Evolutionary conservation across 2,329 filamentous ascomycete genomes (phyloP).

Genomic region (Xylaria sp.): DNA sequence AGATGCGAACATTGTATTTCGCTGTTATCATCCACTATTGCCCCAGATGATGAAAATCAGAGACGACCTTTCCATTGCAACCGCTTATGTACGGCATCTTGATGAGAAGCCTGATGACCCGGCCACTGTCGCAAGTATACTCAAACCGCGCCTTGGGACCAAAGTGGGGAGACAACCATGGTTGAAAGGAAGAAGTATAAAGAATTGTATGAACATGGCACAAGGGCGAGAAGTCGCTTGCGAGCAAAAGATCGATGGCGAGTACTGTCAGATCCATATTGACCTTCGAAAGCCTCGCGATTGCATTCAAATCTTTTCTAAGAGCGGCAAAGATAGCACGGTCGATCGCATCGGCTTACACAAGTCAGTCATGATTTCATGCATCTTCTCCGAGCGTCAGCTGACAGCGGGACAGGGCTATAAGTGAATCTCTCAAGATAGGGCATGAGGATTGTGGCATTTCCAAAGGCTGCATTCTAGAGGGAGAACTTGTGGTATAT

Average conservation of each 20-base stretch:
- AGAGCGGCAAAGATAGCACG: constrained; percentile 91
- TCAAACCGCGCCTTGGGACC: constrained; percentile 67
- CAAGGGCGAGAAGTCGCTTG: constrained; percentile 72
- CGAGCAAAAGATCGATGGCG: constrained; percentile 86
- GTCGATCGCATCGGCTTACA: constrained; percentile 73
- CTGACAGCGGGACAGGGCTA: constrained; percentile 52
- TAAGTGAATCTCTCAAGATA: constrained; percentile 73
- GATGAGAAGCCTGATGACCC: constrained; percentile 40
- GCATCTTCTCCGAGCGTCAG: not conserved
- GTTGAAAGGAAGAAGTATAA: constrained; percentile 75
- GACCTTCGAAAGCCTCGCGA: constrained; percentile 67
- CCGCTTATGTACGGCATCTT: constrained; percentile 61
- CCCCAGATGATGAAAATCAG: constrained; percentile 77
- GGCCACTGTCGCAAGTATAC: constrained; percentile 42
- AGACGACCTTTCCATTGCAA: constrained; percentile 72
- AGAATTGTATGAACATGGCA: constrained; percentile 76
- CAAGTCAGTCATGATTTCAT: constrained; percentile 51
- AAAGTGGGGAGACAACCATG: constrained; percentile 74
- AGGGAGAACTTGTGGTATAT: constrained; percentile 86
- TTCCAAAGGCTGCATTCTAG: constrained; percentile 76
- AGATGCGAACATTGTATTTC: constrained; percentile 66
- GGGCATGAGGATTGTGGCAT: constrained; percentile 68
- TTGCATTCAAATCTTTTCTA: constrained; percentile 85
- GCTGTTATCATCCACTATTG: constrained; percentile 74
- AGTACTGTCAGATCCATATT: constrained; percentile 90